Percentiles rank a stretch among this genome's conserved stretches.
Evolutionary conservation across 169 alveolate genomes (phyloP).

Genomic region (Eimeria tenella): DNA sequence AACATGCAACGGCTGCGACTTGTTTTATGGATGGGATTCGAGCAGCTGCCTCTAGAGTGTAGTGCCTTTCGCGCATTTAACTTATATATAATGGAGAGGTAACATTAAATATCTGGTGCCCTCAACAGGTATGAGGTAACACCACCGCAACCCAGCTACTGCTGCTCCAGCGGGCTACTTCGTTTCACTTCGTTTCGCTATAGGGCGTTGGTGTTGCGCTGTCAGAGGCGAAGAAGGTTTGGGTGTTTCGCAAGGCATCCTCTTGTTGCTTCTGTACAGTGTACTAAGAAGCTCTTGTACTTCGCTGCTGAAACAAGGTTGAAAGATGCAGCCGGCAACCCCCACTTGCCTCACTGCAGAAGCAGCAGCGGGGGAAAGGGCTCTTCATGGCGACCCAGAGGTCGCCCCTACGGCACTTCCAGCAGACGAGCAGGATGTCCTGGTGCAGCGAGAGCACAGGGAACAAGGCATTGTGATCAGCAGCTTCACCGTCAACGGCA

Average conservation of each 20-base stretch:
- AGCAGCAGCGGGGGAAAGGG: constrained; percentile 20
- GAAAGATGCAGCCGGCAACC: constrained; percentile 18
- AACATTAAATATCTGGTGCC: too few relatives aligned
- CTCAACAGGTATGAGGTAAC: too few relatives aligned
- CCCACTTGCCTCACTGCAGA: not conserved
- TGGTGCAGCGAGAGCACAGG: not conserved
- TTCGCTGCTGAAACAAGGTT: not conserved
- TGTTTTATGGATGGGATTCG: not conserved
- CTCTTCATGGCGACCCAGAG: not conserved
- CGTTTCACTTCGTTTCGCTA: too few relatives aligned
- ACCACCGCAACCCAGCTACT: too few relatives aligned
- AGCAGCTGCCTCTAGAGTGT: constrained; percentile 10
- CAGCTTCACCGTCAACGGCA: not conserved
- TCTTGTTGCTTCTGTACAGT: not conserved
- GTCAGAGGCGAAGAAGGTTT: too few relatives aligned
- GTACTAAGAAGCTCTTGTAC: not conserved
- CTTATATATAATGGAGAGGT: not conserved
- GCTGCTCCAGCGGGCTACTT: too few relatives aligned
- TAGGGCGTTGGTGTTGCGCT: too few relatives aligned
- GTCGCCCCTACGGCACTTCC: not conserved
- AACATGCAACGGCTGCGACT: constrained; percentile 32
- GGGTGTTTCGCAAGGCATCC: not conserved
- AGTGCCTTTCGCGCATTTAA: not conserved
- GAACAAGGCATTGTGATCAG: not conserved
- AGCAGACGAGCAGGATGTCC: not conserved